Conservation (phyloP, 2,329 filamentous ascomycete species). For the Penicillium rolfsii region DNA sequence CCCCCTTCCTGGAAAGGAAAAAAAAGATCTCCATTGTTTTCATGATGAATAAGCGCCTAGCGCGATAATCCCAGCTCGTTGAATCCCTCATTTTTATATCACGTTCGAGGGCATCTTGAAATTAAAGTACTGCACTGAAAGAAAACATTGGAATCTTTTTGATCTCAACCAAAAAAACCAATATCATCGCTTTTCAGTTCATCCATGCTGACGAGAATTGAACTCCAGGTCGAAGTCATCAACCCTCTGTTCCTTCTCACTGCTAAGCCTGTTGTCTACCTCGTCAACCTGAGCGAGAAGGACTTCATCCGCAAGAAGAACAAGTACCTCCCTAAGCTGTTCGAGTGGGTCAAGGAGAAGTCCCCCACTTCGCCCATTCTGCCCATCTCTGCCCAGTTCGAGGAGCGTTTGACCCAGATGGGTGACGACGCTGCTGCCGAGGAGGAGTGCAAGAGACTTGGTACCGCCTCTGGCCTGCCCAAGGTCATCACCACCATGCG, state of each 20-base stretch:
- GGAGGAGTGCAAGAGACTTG: conserved; percentile 87
- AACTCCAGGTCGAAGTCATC: conserved; percentile 84
- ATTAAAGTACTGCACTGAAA: conserved; percentile 75
- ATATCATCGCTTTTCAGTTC: conserved; percentile 21
- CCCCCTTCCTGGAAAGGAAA: background rate
- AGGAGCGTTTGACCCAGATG: conserved; percentile 85
- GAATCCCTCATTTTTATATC: conserved; percentile 75
- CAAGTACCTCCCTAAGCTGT: conserved; percentile 93
- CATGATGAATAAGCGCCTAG: conserved; percentile 98
- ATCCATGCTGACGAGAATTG: conserved; percentile 27
- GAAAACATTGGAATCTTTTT: conserved; percentile 42
- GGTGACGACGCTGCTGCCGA: conserved; percentile 77
- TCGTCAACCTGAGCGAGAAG: conserved; percentile 95
- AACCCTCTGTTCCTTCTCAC: conserved; percentile 94
- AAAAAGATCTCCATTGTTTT: conserved; percentile 41
- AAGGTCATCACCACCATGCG: conserved; percentile 95
- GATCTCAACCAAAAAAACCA: conserved; percentile 15
- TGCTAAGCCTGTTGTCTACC: conserved; percentile 94
- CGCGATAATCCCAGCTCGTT: conserved; percentile 98
- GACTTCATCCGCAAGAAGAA: conserved; percentile 99
- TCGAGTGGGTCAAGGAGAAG: conserved; percentile 93
- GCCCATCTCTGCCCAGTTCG: conserved; percentile 87
- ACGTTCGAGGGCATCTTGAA: conserved; percentile 83
- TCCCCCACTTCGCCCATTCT: conserved; percentile 87
- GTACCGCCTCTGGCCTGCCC: conserved; percentile 83